These are phyloP conservation scores for Acer saccharum DNA, from an alignment of 345 rosid genomes.

Conservation along the genomic window DNA sequence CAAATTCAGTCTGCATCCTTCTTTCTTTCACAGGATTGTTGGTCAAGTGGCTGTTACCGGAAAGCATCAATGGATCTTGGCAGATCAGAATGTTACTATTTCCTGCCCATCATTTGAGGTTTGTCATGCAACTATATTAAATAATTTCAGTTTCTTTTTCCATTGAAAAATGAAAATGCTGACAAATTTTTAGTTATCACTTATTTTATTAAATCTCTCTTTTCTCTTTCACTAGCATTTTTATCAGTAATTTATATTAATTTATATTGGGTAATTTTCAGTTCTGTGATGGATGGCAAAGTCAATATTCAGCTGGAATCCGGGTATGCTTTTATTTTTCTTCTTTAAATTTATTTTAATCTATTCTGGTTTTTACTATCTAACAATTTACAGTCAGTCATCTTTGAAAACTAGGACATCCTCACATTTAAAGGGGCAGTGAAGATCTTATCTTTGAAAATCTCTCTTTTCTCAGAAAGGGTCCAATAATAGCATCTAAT, in stretches of 20 bases:
- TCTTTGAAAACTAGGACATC: not conserved
- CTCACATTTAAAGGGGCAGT: not conserved
- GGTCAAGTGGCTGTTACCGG: constrained; percentile 88
- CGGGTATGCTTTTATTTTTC: constrained; percentile 48
- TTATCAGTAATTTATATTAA: constrained; percentile 9
- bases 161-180: not conserved
- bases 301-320: constrained; percentile 77
- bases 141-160: not conserved
- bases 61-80: constrained; percentile 71
- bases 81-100: constrained; percentile 46
- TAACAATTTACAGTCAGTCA: not conserved
- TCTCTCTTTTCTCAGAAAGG: not conserved
- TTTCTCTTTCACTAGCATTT: not conserved
- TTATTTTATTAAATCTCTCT: not conserved
- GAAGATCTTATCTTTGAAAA: not conserved
- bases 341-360: not conserved
- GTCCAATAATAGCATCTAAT: not conserved
- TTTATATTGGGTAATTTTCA: constrained; percentile 36
- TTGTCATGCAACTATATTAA: not conserved
- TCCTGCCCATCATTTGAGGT: constrained; percentile 65
- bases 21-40: constrained; percentile 62
- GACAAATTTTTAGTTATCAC: not conserved
- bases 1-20: constrained; percentile 1
- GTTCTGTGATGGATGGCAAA: constrained; percentile 81
- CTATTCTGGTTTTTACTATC: not conserved